Base-by-base conservation (phyloP, 768 basidiomycete species). In the Leccinellum rugosiceps region DNA sequence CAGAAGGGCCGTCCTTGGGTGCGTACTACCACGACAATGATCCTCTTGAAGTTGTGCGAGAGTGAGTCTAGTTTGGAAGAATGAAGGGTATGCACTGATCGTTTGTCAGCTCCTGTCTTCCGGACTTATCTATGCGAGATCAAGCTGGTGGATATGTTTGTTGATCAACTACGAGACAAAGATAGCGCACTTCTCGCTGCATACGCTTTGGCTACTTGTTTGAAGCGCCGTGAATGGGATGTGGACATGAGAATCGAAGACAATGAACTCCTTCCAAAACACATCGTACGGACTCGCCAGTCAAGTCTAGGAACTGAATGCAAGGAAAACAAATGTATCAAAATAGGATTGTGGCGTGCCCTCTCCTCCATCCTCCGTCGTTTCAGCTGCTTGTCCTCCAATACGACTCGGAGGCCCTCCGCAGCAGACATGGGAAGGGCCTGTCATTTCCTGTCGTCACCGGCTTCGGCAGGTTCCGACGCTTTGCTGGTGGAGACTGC, bases 361-460 rank as follows among this genome's bases (percentile, higher is more conserved):
- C 41, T 78, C 79, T 41, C 79, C 62, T 89, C 90, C 84, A 90
- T 87, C 61, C 83, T 77, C 62, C 92, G 78, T 70, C 86, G 80
- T 73, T 96, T 95, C 68, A 92, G 80, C 72, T 93, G 92, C 74
- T 91, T 90, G 28, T 97, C 94, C 76, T 98, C 96, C 57, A 86
- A 63, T 58, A 97, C 95, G 57, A n/a, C n/a, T n/a, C n/a, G n/a
- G 58, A 98, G 73, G 60, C 82, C 78, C 73, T 98, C 95, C 15
- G 90, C 90, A 25, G 90, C 91, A 63, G 86, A 85, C 81, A 94
- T 83, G 21, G 80, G 76, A 50, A 83, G 76, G 11, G 81, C 82
- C 6, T 80, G 65, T 41, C 86, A 80, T 75, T 88, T 87, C 78
- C 80, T 85, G 45, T 83, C 83, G 35, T 78, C 80, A 10, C 58